Evolutionary conservation across 2,329 filamentous ascomycete genomes (phyloP).

Genomic region (Parasarocladium wereldwijsianum): DNA sequence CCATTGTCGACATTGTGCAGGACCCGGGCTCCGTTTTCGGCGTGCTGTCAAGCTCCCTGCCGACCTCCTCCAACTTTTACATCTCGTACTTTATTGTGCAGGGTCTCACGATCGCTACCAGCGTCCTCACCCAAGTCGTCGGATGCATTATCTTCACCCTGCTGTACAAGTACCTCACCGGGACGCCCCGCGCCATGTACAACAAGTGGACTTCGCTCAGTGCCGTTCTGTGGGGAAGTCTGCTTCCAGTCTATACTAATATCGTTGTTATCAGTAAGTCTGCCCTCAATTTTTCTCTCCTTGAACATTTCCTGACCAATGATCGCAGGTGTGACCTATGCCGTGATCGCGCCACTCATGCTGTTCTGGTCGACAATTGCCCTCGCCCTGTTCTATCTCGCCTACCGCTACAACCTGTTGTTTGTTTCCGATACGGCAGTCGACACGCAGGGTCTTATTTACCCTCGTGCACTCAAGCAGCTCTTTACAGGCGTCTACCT

Average conservation of each 20-base stretch:
- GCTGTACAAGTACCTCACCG: constrained; percentile 57
- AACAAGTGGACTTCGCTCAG: constrained; percentile 54
- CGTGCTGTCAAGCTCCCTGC: constrained; percentile 58
- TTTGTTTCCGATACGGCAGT: constrained; percentile 67
- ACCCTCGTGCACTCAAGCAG: constrained; percentile 79
- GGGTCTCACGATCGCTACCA: constrained; percentile 62
- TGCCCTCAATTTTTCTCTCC: neutral
- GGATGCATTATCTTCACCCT: constrained; percentile 53
- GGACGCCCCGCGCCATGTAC: constrained; percentile 67
- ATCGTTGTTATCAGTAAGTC: constrained; percentile 51
- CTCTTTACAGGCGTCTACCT: constrained; percentile 71
- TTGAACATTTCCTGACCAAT: constrained; percentile 6
- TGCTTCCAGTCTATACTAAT: constrained; percentile 62
- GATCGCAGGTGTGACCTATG: constrained; percentile 51
- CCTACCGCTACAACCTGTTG: constrained; percentile 76
- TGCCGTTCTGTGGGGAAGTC: constrained; percentile 61
- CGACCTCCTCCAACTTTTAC: constrained; percentile 84
- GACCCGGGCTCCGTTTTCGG: constrained; percentile 46
- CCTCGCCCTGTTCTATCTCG: constrained; percentile 65
- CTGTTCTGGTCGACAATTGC: constrained; percentile 68
- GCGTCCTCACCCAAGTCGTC: constrained; percentile 52
- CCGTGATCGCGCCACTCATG: constrained; percentile 71
- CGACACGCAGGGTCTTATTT: constrained; percentile 80
- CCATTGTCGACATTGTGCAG: constrained; percentile 46
- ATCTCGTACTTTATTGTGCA: constrained; percentile 81